Base-by-base conservation (phyloP, 2,329 filamentous ascomycete genomes). In the Aureobasidium sp. region DNA sequence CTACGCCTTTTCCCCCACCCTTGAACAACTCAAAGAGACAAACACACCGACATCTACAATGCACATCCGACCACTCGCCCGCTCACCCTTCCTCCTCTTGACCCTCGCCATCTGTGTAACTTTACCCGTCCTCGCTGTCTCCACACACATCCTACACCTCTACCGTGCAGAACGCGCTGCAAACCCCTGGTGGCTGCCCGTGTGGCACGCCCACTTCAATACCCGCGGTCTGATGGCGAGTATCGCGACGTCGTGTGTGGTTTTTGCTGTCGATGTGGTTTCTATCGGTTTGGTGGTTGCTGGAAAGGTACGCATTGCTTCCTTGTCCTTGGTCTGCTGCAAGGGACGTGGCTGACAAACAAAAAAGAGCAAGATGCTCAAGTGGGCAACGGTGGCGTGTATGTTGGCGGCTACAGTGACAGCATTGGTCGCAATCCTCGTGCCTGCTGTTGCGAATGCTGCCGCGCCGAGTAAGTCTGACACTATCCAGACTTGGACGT, bases 131-230 rank as follows among this genome's bases (percentile, higher is more conserved):
- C 15, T 60, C 13, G 42, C 47, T 2, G 7, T 51, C 23, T 60
- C 57, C 1, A 19, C 70, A 57, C 73, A 77, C 43, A 71, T 75
- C 2, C 71, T 79, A 38, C 66, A 71, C 64, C 66, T 75, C 63
- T 79, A 74, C 71, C 73, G 74, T 63, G 69, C 69, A 33, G 70
- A 78, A 63, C 73, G 73, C 42, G 65, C 67, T 8, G 70, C 70
- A 27, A 78, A 78, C 64, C 73, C 73, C 25, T 79, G 77, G 75
- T 78, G 77, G 71, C 68, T 78, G 4, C 76, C 76, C 1, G 64
- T 79, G 43, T 79, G 77, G 77, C 74, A 73, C 0, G 70, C 73
- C 10, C 77, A 79, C 65, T 79, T 79, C 64, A 72, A 79, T 43
- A 71, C 71, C 1, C 68, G 72, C 19, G 76, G 77, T 17, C 74